phyloP scores from a whole-genome alignment of 2,329 filamentous ascomycete genomes.

The Mycogone perniciosa region DNA sequence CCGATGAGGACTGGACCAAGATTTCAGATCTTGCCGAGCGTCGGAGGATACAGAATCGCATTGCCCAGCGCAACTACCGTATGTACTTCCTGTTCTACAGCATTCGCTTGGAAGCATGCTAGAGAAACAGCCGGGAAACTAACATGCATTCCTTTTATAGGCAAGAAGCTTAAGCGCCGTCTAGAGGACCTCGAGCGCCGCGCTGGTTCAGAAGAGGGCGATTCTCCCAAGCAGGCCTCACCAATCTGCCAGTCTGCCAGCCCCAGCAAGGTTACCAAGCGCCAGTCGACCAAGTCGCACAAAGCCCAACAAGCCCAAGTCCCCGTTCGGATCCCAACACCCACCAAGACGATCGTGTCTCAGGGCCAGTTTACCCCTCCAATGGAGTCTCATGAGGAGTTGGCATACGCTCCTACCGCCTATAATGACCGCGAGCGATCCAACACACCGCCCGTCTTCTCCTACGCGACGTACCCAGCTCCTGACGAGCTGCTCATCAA shows the following conservation, averaged over 20 bases:
- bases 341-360: conserved; percentile 33
- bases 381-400: conserved; percentile 56
- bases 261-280: conserved; percentile 40
- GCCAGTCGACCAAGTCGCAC: conserved; percentile 25
- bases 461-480: conserved; percentile 60
- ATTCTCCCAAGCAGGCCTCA: conserved; percentile 31
- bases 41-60: conserved; percentile 91
- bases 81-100: conserved; percentile 31
- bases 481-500: conserved; percentile 58
- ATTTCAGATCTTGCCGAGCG: conserved; percentile 95
- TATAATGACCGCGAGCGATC: conserved; percentile 60
- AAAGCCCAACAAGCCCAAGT: conserved; percentile 20
- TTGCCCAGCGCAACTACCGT: conserved; percentile 97
- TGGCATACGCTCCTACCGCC: conserved; percentile 49
- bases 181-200: conserved; percentile 79
- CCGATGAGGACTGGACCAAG: conserved; percentile 98
- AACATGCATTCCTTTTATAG: conserved; percentile 35
- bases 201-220: conserved; percentile 53
- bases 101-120: neutral
- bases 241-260: conserved; percentile 27
- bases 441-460: conserved; percentile 63
- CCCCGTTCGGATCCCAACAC: conserved; percentile 14
- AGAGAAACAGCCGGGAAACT: neutral
- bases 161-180: conserved; percentile 89
- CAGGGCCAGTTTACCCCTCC: conserved; percentile 56